phyloP scores from a whole-genome alignment of 2,329 filamentous ascomycete genomes.

The Talaromyces sp. region DNA sequence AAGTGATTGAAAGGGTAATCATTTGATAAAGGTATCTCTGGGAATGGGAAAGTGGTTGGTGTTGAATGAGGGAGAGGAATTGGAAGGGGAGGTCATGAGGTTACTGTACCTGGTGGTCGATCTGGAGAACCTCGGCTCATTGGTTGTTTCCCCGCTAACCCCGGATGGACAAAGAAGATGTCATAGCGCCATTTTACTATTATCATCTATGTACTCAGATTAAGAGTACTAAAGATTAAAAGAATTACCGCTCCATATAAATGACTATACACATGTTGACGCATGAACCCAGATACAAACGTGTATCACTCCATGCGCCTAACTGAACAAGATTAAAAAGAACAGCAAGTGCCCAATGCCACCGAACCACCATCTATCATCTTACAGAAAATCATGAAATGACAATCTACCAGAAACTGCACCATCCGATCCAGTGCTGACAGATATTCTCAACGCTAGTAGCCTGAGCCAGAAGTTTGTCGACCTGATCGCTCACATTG shows the following conservation, averaged over 20 bases:
- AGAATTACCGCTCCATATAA: background rate
- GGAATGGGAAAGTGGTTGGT: background rate
- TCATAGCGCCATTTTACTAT: background rate
- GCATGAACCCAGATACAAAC: background rate
- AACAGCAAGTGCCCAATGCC: slow-evolving; percentile 10
- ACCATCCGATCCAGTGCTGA: slow-evolving; percentile 99
- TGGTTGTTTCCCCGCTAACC: slow-evolving; percentile 9
- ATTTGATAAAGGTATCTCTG: background rate
- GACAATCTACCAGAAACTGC: slow-evolving; percentile 81
- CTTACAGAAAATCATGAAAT: slow-evolving; percentile 7
- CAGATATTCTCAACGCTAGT: slow-evolving; percentile 97
- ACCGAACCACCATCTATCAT: slow-evolving; percentile 2
- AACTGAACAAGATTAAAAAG: slow-evolving; percentile 15
- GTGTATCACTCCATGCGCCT: slow-evolving; percentile 5
- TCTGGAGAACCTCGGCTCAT: slow-evolving; percentile 8
- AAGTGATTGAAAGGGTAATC: background rate
- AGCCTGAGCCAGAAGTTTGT: slow-evolving; percentile 90
- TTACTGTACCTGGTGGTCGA: background rate
- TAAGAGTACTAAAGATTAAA: background rate
- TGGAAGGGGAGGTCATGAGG: background rate
- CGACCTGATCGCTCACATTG: slow-evolving; percentile 81
- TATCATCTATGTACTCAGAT: background rate
- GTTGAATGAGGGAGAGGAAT: background rate
- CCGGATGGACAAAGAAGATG: slow-evolving; percentile 1
- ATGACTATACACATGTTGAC: slow-evolving; percentile 12